These are phyloP conservation scores for Lactarius indigo DNA, from an alignment of 768 basidiomycete genomes.

Conservation along the genomic window DNA sequence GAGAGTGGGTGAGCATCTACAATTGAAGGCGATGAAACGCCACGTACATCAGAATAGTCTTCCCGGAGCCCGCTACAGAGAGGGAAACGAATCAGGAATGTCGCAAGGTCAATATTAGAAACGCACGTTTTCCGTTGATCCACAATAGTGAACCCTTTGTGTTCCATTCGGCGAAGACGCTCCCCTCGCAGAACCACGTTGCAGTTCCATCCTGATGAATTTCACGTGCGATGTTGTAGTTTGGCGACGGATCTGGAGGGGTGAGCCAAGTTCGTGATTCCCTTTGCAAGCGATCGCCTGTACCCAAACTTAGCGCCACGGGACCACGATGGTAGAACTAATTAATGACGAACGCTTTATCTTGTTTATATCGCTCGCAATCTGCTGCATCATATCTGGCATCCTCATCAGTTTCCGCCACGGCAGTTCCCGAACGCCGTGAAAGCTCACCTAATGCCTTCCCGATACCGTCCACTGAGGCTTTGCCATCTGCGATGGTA, in stretches of 20 bases:
- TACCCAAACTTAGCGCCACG: not conserved
- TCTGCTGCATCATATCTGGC: not conserved
- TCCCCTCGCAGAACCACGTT: not conserved
- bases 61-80: constrained; percentile 3
- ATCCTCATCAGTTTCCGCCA: too few species aligned
- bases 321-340: not conserved
- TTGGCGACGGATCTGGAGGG: constrained; percentile 4
- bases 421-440: not conserved
- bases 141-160: not conserved
- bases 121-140: constrained; percentile 10
- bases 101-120: not conserved
- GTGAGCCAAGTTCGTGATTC: not conserved
- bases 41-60: constrained; percentile 1
- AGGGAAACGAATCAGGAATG: not conserved
- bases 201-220: not conserved
- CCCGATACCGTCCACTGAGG: not conserved
- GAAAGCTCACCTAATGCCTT: not conserved
- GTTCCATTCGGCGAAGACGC: not conserved
- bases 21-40: not conserved
- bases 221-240: not conserved
- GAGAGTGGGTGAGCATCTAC: not conserved
- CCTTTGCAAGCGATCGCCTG: not conserved
- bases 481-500: not conserved
- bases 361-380: not conserved
- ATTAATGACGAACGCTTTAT: not conserved